Evolutionary conservation across 345 rosid species (phyloP).

Genomic region (Anacardium occidentale): DNA sequence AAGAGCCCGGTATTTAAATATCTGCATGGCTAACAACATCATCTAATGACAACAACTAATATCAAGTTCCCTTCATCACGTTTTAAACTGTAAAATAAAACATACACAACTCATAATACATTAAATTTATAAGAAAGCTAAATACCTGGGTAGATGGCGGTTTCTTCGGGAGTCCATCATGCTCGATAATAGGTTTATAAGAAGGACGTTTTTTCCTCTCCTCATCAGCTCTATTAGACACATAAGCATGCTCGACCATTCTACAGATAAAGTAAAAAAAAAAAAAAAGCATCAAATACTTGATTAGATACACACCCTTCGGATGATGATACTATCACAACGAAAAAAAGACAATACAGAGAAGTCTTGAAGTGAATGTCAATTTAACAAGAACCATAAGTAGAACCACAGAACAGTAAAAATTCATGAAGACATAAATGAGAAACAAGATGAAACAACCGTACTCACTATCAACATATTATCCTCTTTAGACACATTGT

Average conservation of each 20-base stretch:
- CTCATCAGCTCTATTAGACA: constrained; percentile 65
- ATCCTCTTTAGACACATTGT: no score
- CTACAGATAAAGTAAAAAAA: constrained; percentile 36
- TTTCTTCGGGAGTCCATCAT: constrained; percentile 85
- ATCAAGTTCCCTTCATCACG: background rate
- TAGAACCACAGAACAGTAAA: background rate
- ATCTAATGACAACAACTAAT: background rate
- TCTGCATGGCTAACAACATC: background rate
- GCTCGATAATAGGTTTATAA: constrained; percentile 79
- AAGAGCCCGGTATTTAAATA: constrained; percentile 8
- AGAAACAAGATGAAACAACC: background rate
- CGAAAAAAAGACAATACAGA: background rate
- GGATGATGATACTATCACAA: background rate
- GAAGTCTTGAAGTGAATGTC: background rate
- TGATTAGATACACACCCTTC: constrained; percentile 6
- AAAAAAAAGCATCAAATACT: constrained; percentile 3
- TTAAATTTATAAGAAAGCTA: constrained; percentile 2
- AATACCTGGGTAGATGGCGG: constrained; percentile 50
- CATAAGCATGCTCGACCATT: constrained; percentile 54
- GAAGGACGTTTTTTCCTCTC: constrained; percentile 58
- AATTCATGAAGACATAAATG: background rate
- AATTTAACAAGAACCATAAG: background rate
- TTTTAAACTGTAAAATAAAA: constrained; percentile 8
- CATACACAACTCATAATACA: background rate
- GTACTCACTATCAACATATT: no score